A percentile compares a stretch with the other conserved stretches of the same genome.
Conservation (phyloP, 306 rosid genomes). For the Psophocarpus tetragonolobus region DNA sequence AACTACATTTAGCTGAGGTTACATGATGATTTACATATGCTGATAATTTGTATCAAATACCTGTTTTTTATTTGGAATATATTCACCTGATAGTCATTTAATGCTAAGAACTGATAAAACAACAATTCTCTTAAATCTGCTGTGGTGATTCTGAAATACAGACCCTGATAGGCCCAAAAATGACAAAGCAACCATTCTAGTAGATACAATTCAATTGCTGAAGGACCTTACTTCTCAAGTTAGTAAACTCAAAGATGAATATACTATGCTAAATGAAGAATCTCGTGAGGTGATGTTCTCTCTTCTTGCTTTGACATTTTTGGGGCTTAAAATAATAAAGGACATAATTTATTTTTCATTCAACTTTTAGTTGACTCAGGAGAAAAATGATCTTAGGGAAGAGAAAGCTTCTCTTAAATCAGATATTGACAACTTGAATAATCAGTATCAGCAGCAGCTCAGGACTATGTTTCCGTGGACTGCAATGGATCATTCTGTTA, state of each 20-base stretch:
- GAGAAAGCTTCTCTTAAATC: constrained; percentile 87
- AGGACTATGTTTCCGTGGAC: constrained; percentile 86
- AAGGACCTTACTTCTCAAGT: constrained; percentile 86
- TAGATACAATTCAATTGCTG: constrained; percentile 80
- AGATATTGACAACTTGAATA: constrained; percentile 73
- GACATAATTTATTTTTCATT: constrained; percentile 24
- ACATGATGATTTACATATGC: not conserved
- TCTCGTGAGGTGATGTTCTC: constrained; percentile 69
- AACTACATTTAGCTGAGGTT: not conserved
- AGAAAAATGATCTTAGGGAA: constrained; percentile 95
- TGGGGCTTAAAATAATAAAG: constrained; percentile 10
- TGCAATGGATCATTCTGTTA: constrained; percentile 75
- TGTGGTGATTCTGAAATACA: constrained; percentile 48
- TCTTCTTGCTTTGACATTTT: constrained; percentile 4
- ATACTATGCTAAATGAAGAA: constrained; percentile 68
- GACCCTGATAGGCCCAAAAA: constrained; percentile 93
- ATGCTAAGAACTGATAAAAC: constrained; percentile 22
- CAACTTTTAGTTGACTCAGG: constrained; percentile 67
- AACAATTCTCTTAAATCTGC: constrained; percentile 1
- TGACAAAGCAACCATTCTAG: constrained; percentile 83
- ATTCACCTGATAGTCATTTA: not conserved
- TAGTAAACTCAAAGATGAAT: constrained; percentile 67
- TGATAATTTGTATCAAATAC: not conserved
- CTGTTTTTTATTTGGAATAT: not conserved
- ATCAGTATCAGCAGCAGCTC: constrained; percentile 82